These are phyloP conservation scores for Striga asiatica DNA, from an alignment of 257 asterid genomes.

Conservation along the genomic window DNA sequence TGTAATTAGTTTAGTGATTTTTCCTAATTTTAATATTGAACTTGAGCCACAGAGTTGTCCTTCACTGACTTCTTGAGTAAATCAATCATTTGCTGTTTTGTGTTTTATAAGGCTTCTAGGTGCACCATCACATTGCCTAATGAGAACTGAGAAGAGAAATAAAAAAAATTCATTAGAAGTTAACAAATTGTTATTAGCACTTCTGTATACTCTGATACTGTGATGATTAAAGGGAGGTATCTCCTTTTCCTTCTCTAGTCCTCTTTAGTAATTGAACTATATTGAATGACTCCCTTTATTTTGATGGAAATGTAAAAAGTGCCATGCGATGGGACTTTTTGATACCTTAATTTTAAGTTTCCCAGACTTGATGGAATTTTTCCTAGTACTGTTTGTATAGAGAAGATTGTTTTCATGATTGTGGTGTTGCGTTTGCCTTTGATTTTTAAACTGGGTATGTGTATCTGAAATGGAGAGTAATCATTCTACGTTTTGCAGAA, in stretches of 20 bases:
- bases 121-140: not conserved
- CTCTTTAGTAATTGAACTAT: too few species aligned
- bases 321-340: not conserved
- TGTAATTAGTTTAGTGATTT: not conserved
- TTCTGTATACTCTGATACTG: not conserved
- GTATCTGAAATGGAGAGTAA: not conserved
- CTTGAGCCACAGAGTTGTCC: not conserved
- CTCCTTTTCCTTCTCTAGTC: not conserved
- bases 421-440: not conserved
- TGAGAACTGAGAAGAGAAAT: not conserved
- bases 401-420: not conserved
- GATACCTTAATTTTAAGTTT: not conserved
- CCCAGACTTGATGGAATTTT: not conserved
- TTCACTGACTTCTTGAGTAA: not conserved
- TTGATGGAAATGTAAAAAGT: not conserved
- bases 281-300: not conserved
- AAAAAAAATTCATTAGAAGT: not conserved
- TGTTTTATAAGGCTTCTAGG: not conserved
- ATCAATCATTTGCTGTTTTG: not conserved
- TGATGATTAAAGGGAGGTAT: not conserved
- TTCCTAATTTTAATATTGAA: not conserved
- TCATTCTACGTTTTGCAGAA: not conserved
- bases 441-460: not conserved
- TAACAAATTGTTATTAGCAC: not conserved
- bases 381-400: not conserved